A percentile compares a stretch with the other conserved stretches of the same genome.
These are phyloP conservation scores for Fusarium nisikadoi DNA, from an alignment of 2,329 filamentous ascomycete species.

Conservation along the genomic window DNA sequence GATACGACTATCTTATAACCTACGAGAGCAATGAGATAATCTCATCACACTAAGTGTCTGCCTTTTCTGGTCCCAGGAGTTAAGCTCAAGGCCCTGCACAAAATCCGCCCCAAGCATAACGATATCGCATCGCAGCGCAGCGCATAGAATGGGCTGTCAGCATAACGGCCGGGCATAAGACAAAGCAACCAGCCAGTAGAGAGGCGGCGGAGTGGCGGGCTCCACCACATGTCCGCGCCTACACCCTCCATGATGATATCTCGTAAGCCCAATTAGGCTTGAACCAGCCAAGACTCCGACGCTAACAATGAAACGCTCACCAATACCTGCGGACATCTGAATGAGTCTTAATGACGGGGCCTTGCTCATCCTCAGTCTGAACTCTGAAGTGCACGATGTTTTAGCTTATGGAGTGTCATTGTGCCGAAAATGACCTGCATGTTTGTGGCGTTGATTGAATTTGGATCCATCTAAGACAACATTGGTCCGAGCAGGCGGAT, in stretches of 20 bases:
- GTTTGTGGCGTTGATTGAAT: constrained; percentile 6
- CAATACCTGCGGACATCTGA: constrained; percentile 24
- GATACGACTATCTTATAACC: constrained; percentile 35
- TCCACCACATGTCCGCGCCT: constrained; percentile 40
- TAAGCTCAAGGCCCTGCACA: constrained; percentile 29
- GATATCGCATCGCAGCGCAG: constrained; percentile 7
- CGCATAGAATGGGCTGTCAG: constrained; percentile 15
- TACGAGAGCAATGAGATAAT: neutral
- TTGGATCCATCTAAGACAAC: constrained; percentile 1
- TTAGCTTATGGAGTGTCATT: neutral
- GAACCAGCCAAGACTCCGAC: constrained; percentile 35
- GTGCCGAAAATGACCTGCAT: neutral
- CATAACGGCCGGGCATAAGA: constrained; percentile 36
- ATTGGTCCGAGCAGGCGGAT: constrained; percentile 32
- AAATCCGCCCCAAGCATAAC: constrained; percentile 34
- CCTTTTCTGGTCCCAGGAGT: constrained; percentile 26
- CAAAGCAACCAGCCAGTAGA: constrained; percentile 3
- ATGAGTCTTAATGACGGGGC: constrained; percentile 22
- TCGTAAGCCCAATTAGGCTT: constrained; percentile 42
- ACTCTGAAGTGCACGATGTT: neutral
- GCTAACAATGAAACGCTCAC: constrained; percentile 21
- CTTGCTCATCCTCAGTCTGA: constrained; percentile 3
- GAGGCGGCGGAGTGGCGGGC: constrained; percentile 35
- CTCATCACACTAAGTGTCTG: constrained; percentile 15
- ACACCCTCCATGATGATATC: constrained; percentile 25